phyloP scores from a whole-genome alignment of 2,329 filamentous ascomycete species.

The Trichoderma sp. region DNA sequence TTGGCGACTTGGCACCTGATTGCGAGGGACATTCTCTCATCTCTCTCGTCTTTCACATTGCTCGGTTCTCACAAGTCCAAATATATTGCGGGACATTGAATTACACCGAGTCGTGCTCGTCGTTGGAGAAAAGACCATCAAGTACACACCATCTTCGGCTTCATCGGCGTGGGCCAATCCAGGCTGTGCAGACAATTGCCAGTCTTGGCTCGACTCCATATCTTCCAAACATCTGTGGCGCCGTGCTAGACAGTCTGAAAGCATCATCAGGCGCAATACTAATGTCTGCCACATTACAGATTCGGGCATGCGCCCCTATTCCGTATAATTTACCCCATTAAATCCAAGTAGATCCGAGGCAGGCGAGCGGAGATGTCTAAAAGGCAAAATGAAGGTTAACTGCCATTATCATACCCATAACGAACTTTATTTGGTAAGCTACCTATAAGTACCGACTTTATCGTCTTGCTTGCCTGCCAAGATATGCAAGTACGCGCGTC shows the following conservation, averaged over 20 bases:
- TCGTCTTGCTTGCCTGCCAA: background rate
- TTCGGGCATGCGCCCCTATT: background rate
- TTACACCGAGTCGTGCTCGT: background rate
- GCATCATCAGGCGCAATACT: background rate
- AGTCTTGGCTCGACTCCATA: conserved; percentile 18
- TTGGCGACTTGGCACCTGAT: conserved; percentile 6
- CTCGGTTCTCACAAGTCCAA: background rate
- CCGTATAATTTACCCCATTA: background rate
- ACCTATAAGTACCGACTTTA: background rate
- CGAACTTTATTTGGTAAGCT: background rate
- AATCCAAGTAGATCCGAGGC: background rate
- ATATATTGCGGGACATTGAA: background rate
- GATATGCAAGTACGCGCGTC: conserved; percentile 2
- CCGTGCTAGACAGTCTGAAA: background rate
- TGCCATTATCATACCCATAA: background rate
- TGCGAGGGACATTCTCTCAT: background rate
- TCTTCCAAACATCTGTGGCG: background rate
- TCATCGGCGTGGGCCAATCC: conserved; percentile 6
- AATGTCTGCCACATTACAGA: background rate
- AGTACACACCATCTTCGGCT: background rate
- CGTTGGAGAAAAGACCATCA: background rate
- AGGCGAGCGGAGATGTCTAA: background rate
- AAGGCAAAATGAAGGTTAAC: background rate
- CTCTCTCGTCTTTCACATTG: no score
- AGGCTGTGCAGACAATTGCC: conserved; percentile 6